Percentiles rank a stretch among this genome's conserved stretches.
Conservation (phyloP, 2,329 filamentous ascomycete genomes). For the Alternaria sp. region DNA sequence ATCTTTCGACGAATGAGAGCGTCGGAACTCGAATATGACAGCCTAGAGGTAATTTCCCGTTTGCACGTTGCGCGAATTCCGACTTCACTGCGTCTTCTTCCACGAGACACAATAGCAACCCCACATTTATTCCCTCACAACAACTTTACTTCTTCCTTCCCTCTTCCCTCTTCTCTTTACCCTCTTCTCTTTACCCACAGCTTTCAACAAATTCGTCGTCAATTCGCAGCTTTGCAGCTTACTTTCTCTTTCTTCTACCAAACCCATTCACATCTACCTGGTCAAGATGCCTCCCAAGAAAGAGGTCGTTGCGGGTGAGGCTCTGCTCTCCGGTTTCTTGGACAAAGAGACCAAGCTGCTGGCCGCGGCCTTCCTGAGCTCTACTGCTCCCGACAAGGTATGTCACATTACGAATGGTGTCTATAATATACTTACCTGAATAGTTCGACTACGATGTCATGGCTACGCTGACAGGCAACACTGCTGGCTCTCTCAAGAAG, state of each 20-base stretch:
- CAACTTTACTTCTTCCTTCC: not conserved
- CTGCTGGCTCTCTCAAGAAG: slow-evolving; percentile 41
- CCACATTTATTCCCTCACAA: not conserved
- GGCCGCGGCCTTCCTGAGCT: slow-evolving; percentile 40
- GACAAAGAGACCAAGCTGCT: slow-evolving; percentile 36
- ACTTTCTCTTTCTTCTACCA: not conserved
- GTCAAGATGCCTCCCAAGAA: slow-evolving; percentile 38
- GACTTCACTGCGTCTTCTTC: slow-evolving; percentile 12
- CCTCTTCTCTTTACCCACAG: not conserved
- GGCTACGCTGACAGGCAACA: slow-evolving; percentile 37
- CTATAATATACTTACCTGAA: not conserved
- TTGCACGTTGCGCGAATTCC: not conserved
- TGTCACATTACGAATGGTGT: not conserved
- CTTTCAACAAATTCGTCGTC: not conserved
- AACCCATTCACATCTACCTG: not conserved
- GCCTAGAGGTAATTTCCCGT: not conserved
- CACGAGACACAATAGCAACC: slow-evolving; percentile 7
- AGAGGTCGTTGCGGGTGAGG: slow-evolving; percentile 8
- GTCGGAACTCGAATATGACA: not conserved
- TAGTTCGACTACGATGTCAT: slow-evolving; percentile 42
- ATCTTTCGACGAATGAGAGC: not conserved
- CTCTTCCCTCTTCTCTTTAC: not conserved
- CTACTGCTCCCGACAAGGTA: slow-evolving; percentile 38
- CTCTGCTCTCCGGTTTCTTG: slow-evolving; percentile 28
- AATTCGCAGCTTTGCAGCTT: not conserved